Evolutionary conservation across 768 basidiomycete genomes (phyloP), one percentile per base, ranked within the genome.

Genomic region (Butyriboletus loyo): DNA sequence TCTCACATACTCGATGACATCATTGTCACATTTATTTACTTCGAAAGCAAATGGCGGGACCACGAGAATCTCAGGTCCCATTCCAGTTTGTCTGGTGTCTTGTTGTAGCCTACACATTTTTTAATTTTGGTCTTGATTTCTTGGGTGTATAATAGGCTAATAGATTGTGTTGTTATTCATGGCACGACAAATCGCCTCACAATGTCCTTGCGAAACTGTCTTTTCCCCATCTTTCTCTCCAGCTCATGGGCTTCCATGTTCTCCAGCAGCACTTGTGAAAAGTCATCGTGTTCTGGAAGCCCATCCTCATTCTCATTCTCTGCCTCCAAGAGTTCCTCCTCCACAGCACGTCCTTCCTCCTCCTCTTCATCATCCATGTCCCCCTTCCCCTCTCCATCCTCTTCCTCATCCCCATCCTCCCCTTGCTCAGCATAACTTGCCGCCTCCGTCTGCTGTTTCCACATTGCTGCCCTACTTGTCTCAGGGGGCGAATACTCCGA

Each of bases 11-110:
- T 72, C 13, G 71, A 73, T 44, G 72, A 72, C 32, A 71, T 72
- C 32, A 24, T 72, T 30, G 67, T 71, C 49, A 72, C 72, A 0
- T 72, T 73, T 28, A 53, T 73, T 19, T 73, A 69, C 40, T 70
- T 71, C n/a, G 69, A 65, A 44, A 37, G 53, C 21, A 66, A 54
- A 49, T 69, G 67, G 67, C 59, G 56, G 6, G 67, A 65, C 17
- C 59, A 43, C 30, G 67, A 71, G 34, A 32, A 38, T 15, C 7
- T 4, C 31, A 67, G 17, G 46, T 44, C 63, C 0, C 58, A 50
- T 32, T 5, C 42, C 1, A 46, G 57, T 37, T 37, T 58, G 9
- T 50, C 60, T 3, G 45, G 50, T 5, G 19, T 35, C 0, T 1
- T 50, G n/a, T 5, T 48, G 7, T 55, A 46, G 11, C 25, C 34